These are phyloP conservation scores for Penicillium waksmanii DNA, from an alignment of 495 filamentous ascomycete genomes.

Conservation along the genomic window DNA sequence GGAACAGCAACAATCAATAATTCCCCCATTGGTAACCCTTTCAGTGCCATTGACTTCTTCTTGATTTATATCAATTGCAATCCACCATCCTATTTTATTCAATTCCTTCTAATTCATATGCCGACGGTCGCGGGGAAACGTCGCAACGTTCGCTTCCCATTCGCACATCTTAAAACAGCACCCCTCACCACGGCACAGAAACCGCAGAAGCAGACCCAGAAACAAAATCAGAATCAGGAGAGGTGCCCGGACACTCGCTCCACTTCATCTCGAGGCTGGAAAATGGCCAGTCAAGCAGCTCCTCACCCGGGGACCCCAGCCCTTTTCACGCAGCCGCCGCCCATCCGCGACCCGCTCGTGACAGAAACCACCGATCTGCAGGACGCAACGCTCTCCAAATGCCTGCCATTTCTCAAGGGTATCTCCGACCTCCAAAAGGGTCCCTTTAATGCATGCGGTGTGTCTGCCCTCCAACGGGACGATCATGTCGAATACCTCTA, in stretches of 20 bases:
- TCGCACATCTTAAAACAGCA: constrained; percentile 12
- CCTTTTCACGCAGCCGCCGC: constrained; percentile 65
- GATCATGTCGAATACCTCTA: constrained; percentile 79
- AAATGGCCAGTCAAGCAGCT: constrained; percentile 28
- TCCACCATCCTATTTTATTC: background rate
- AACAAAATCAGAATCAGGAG: constrained; percentile 5
- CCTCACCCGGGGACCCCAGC: constrained; percentile 56
- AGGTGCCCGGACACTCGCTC: constrained; percentile 6
- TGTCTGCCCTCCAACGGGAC: constrained; percentile 71
- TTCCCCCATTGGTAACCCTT: too few species aligned
- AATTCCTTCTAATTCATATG: constrained; percentile 29
- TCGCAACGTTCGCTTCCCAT: constrained; percentile 46
- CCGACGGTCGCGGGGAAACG: constrained; percentile 43
- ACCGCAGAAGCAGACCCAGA: constrained; percentile 17
- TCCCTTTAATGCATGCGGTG: constrained; percentile 66
- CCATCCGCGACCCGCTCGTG: constrained; percentile 66
- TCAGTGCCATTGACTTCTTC: too few species aligned
- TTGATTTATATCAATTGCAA: background rate
- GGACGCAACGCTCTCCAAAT: constrained; percentile 65
- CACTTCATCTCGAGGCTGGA: constrained; percentile 3
- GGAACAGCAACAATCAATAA: background rate
- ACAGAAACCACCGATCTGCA: constrained; percentile 73
- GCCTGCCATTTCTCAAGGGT: constrained; percentile 67
- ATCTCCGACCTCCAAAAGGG: constrained; percentile 42
- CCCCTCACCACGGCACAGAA: constrained; percentile 14